Evolutionary conservation across 805 yeast genomes (phyloP).

Genomic region (Myxozyma neglecta): DNA sequence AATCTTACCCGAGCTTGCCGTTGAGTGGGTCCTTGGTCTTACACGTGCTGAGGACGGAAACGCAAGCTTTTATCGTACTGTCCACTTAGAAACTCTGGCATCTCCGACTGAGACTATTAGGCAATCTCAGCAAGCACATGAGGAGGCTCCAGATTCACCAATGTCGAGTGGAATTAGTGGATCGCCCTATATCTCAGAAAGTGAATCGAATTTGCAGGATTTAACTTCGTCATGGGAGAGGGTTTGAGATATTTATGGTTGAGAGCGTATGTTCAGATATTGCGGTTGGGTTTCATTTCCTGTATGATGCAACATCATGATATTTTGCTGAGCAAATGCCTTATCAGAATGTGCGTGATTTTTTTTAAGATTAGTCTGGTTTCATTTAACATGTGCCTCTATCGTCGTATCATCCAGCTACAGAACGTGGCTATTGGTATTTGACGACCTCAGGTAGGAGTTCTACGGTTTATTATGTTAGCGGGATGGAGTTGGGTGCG

Average conservation of each 20-base stretch:
- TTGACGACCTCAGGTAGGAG: no score
- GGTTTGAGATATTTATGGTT: conserved; percentile 1
- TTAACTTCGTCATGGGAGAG: conserved; percentile 30
- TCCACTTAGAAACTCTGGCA: conserved; percentile 5
- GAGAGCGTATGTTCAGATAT: neutral
- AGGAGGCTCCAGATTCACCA: conserved; percentile 24
- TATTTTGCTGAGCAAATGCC: neutral
- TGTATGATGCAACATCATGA: no score
- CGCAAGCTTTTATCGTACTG: conserved; percentile 9
- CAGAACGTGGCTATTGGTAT: no score
- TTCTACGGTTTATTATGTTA: no score
- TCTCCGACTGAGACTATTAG: neutral
- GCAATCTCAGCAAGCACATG: neutral
- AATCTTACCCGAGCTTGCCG: conserved; percentile 23
- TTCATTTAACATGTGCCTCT: neutral
- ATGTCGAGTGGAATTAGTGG: conserved; percentile 27
- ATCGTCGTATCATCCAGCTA: no score
- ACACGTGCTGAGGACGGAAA: conserved; percentile 2
- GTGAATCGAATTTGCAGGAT: conserved; percentile 26
- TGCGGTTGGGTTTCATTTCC: no score
- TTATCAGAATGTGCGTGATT: neutral
- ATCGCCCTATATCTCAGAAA: conserved; percentile 26
- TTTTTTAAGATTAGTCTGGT: neutral
- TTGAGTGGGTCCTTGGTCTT: conserved; percentile 30
- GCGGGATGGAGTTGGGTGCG: no score